Percentiles rank a stretch among this genome's conserved stretches.
phyloP scores from a whole-genome alignment of 208 protist species.

The Acanthamoeba royreba region DNA sequence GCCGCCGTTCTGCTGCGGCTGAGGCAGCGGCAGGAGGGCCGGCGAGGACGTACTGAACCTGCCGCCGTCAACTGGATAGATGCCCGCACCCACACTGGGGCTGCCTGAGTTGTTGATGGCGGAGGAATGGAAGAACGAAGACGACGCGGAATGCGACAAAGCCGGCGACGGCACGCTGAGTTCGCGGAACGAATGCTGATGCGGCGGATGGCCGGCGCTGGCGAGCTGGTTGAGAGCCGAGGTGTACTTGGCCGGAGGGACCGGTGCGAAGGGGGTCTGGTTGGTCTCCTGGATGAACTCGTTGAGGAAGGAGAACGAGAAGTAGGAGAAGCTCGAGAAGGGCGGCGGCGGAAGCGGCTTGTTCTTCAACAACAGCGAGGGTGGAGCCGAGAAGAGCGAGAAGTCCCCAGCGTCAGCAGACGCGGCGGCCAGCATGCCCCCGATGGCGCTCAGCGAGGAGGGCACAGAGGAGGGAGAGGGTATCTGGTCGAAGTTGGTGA shows the following conservation, averaged over 20 bases:
- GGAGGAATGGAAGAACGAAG: background rate
- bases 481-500: no score
- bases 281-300: slow-evolving; percentile 7
- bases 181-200: background rate
- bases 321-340: slow-evolving; percentile 40
- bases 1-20: no score
- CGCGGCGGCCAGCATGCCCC: background rate
- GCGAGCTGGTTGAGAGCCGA: background rate
- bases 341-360: background rate
- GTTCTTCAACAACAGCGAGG: background rate
- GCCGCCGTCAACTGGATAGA: no score
- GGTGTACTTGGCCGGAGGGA: background rate
- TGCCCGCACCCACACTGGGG: no score
- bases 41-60: no score
- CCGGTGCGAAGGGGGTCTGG: background rate
- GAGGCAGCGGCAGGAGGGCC: no score
- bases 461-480: background rate
- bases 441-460: background rate
- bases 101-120: background rate
- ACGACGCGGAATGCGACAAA: background rate
- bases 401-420: background rate
- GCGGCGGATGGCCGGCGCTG: background rate
- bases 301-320: slow-evolving; percentile 14
- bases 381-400: slow-evolving; percentile 27
- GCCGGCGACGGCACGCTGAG: background rate